phyloP scores from a whole-genome alignment of 1,284 basidiomycete species.

The Ceratobasidium sp. region DNA sequence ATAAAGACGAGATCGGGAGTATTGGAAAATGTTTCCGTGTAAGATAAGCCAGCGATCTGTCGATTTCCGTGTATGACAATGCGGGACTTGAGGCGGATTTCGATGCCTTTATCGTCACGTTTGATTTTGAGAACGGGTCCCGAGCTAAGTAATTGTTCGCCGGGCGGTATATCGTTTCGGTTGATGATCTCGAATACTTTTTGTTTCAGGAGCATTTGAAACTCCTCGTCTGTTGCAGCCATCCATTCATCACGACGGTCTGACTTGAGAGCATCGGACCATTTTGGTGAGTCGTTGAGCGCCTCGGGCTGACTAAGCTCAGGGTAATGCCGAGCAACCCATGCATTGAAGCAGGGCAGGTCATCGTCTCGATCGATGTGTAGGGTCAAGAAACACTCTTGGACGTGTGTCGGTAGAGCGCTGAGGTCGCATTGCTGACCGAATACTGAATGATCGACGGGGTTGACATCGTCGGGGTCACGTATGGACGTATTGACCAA shows the following conservation, averaged over 20 bases:
- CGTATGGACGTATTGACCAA: neutral
- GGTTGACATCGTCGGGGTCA: neutral
- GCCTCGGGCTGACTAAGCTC: neutral
- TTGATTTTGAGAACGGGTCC: neutral
- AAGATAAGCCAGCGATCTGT: constrained; percentile 11
- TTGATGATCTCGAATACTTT: neutral
- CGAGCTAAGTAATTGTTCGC: neutral
- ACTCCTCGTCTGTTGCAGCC: neutral
- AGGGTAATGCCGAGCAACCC: neutral
- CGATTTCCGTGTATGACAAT: constrained; percentile 7
- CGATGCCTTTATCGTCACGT: neutral
- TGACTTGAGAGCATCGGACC: constrained; percentile 4
- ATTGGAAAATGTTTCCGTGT: constrained; percentile 7
- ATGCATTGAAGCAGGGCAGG: neutral
- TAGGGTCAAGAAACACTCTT: neutral
- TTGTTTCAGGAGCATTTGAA: neutral
- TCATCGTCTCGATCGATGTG: neutral
- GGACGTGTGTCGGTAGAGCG: neutral
- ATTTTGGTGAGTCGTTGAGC: neutral
- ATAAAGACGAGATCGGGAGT: constrained; percentile 17
- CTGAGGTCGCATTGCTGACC: neutral
- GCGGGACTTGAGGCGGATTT: neutral
- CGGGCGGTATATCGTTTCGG: neutral
- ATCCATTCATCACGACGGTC: constrained; percentile 6
- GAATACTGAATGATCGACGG: neutral